Percentiles rank a stretch among this genome's conserved stretches.
Conservation (phyloP, 108 stramenopile genomes). For the Chaetoceros tenuissimus region DNA sequence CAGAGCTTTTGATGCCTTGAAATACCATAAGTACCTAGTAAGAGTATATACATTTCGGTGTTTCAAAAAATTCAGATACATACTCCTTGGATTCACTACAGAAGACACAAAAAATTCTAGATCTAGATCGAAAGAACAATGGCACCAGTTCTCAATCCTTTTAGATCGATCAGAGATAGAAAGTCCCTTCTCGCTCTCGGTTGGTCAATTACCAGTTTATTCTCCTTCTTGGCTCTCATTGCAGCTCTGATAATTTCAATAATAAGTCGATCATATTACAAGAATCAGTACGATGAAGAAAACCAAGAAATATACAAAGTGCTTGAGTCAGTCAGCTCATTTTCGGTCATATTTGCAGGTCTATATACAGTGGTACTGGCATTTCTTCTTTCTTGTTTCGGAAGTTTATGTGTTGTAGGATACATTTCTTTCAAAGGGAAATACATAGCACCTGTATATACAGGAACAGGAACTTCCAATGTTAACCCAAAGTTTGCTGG, state of each 20-base stretch:
- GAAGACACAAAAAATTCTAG: too few species aligned
- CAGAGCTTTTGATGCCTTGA: too few species aligned
- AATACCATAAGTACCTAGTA: too few species aligned
- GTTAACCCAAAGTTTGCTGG: conserved; percentile 46
- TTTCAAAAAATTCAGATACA: too few species aligned
- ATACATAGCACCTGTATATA: conserved; percentile 76
- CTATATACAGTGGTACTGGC: conserved; percentile 61
- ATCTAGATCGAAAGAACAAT: too few species aligned
- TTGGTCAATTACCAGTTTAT: not conserved
- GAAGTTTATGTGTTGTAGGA: conserved; percentile 69
- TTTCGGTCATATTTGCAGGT: conserved; percentile 58
- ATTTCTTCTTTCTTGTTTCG: conserved; percentile 53
- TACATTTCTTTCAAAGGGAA: conserved; percentile 71
- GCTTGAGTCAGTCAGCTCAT: conserved; percentile 38
- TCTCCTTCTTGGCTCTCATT: not conserved
- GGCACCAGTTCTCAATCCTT: too few species aligned
- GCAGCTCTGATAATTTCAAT: not conserved
- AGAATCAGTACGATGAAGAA: conserved; percentile 23
- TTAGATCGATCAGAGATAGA: too few species aligned
- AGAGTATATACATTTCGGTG: too few species aligned
- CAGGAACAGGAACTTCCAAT: conserved; percentile 14
- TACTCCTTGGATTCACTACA: too few species aligned
- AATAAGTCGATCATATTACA: not conserved
- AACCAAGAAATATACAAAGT: conserved; percentile 29
- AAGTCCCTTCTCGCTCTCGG: not conserved